Percentiles rank a stretch among this genome's conserved stretches.
Evolutionary conservation across 1,284 basidiomycete species (phyloP).

Genomic region (Ceratobasidium sp.): DNA sequence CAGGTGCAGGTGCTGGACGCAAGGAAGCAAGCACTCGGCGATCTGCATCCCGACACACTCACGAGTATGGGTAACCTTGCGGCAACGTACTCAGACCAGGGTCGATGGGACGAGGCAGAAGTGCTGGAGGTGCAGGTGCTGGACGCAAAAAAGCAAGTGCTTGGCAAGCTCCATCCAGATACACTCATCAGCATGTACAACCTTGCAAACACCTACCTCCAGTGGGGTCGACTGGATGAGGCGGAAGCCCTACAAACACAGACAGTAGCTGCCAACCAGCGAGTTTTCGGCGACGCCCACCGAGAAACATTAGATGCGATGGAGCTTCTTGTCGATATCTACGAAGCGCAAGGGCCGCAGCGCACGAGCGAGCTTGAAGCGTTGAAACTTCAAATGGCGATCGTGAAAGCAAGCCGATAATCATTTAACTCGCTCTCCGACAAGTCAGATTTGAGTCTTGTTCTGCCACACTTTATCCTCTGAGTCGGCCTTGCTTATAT

Average conservation of each 20-base stretch:
- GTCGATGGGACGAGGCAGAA: constrained; percentile 9
- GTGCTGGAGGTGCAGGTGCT: neutral
- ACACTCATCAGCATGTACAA: constrained; percentile 16
- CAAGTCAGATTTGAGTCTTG: no score
- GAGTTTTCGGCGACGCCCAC: neutral
- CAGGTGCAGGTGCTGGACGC: no score
- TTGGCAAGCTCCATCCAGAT: constrained; percentile 17
- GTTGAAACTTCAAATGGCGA: no score
- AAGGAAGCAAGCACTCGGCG: no score
- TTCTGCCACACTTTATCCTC: no score
- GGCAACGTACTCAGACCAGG: no score
- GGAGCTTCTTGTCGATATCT: neutral
- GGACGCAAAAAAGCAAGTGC: neutral
- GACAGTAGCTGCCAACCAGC: neutral
- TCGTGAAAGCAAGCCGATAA: no score
- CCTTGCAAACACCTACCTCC: constrained; percentile 6
- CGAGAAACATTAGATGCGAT: neutral
- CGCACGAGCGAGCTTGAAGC: no score
- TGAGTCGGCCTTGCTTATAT: no score
- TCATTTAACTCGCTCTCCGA: no score
- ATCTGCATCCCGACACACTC: no score
- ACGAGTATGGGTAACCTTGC: no score
- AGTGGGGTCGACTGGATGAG: constrained; percentile 1
- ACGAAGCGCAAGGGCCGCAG: neutral
- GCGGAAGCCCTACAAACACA: neutral